A percentile compares a stretch with the other conserved stretches of the same genome.
Conservation (phyloP, 441 rosid genomes). For the Mallotus repandus region DNA sequence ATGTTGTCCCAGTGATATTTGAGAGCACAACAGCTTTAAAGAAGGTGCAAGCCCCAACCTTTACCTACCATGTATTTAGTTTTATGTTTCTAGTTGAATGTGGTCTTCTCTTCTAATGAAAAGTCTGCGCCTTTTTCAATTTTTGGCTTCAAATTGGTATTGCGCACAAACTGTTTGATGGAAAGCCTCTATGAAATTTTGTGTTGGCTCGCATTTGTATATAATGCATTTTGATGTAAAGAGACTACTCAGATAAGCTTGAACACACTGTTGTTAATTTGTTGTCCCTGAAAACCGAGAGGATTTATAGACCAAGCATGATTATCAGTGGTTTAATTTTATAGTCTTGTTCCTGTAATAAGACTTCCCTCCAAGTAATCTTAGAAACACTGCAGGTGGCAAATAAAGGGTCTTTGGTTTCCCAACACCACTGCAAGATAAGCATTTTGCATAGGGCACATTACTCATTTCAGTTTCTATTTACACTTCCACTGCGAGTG, state of each 20-base stretch:
- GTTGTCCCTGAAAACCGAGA: background rate
- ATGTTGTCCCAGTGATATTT: too few species aligned
- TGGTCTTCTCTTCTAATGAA: background rate
- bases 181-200: conserved; percentile 1
- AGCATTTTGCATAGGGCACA: background rate
- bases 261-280: background rate
- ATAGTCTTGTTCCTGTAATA: background rate
- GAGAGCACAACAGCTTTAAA: background rate
- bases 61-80: too few species aligned
- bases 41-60: background rate
- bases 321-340: too few species aligned
- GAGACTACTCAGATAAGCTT: background rate
- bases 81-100: background rate
- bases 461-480: background rate
- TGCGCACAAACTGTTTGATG: conserved; percentile 12
- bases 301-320: background rate
- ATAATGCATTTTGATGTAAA: background rate
- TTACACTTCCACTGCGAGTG: background rate
- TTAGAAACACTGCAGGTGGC: background rate
- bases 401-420: background rate
- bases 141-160: background rate
- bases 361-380: background rate
- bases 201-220: background rate
- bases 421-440: background rate
- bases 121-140: background rate